Base-by-base conservation (phyloP, 495 filamentous ascomycete species). In the Wilcoxina mikolae region DNA sequence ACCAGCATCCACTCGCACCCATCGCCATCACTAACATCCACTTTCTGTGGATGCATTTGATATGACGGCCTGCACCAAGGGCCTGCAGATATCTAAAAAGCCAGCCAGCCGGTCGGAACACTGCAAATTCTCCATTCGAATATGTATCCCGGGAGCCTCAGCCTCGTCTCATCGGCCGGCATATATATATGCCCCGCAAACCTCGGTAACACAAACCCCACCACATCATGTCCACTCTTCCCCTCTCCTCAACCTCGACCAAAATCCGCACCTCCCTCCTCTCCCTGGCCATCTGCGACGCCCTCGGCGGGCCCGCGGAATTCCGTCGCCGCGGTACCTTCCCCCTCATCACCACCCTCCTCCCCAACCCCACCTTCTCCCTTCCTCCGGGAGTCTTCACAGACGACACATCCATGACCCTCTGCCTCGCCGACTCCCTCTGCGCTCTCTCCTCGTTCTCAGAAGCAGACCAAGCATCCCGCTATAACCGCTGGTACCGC, bases 401-500 rank as follows among this genome's bases (percentile, higher is more conserved):
- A 3, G 74, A 74, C 57, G 73, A 75, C 54, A 73, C 70, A 1
- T 63, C 69, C 22, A 72, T 74, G 69, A 70, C 72, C 3, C 62
- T 76, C 2, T 73, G 71, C 41, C 68, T 76, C 0, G 70, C 71
- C 0, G 57, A 66, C 39, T 69, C 71, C 17, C 61, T 75, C 27
- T 64, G 69, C 47, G 66, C 70, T 29, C 61, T 53, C 0, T 60
- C 65, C 11, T 25, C 50, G 3, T 72, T 70, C 44, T 54, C 58
- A 20, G 61, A 66, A n/a, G 51, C 48, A 0, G 51, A 66, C 0
- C 65, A 69, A 10, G 64, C 73, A 22, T 20, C 56, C 17, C 60
- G 70, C 24, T 75, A 69, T 39, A 33, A 71, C 2, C 56, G 63
- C 4, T 75, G 74, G 74, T 42, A 63, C 18, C 45, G 45, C 3